Evolutionary conservation across 805 yeast genomes (phyloP), one percentile per base, ranked within the genome.

Genomic region (Metschnikowia drakensbergensis): DNA sequence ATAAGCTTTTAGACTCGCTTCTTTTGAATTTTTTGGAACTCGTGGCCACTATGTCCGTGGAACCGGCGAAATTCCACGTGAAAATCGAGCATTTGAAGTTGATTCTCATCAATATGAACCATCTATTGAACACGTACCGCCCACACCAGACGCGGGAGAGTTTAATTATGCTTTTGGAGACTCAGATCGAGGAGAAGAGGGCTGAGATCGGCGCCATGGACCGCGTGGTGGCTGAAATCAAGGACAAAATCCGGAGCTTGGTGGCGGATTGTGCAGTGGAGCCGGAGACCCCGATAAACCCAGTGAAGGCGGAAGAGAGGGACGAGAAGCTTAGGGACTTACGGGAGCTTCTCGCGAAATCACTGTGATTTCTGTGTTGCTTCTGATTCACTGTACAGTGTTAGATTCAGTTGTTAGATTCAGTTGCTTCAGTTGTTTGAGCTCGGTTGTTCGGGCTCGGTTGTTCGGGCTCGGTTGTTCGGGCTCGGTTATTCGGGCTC

Each of bases 101-200:
- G 10, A 82, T 92, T 8, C 70, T 94, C 45, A 85, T 92, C 61
- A 94, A 94, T 61, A 83, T 94, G 54, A 97, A 94, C 63, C 98
- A 94, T 64, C 70, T 94, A 33, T 69, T 94, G 50, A 94, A 94
- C 64, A 90, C 91, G 45, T 94, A 94, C 66, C 75, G 99, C 52
- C 94, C 97, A 3, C 98, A 94, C 66, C 99, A 94, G 63, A 86
- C 96, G 3, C 75, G 97, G 45, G 99, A 94, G 60, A 84, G 91
- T 43, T 72, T 94, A 54, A 88, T 90, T 37, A 74, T 88, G 74
- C 71, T 86, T 46, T 68, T 88, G 62, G 82, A 79, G 58, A 84
- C 81, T 46, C 90, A 86, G 60, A 79, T 92, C 31, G 86, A 80
- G 43, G 72, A 76, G 37, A 86, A 85, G 58, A 72, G 74, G 44